Evolutionary conservation across 2,329 filamentous ascomycete species (phyloP), one percentile per base, ranked within the genome.

Genomic region (Neonectria magnoliae): DNA sequence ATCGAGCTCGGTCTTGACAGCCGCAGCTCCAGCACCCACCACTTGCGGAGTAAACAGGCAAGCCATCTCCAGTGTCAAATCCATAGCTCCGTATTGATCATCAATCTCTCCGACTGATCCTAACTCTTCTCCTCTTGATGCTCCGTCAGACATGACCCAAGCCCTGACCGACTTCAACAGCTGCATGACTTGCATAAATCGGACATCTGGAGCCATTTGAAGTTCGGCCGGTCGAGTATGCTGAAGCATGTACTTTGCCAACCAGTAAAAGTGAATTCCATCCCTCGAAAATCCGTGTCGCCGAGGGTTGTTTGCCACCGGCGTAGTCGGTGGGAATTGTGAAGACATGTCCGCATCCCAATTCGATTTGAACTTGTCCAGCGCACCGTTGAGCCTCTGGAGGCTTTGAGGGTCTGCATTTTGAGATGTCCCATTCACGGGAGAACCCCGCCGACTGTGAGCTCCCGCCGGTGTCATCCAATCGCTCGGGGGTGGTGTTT

Each of bases 191-290:
- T 88, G 86, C 57, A 81, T 80, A 66, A 91, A 88, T 7, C 89
- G 84, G 61, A 83, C 77, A 69, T 92, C 88, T n/a, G 88, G 80
- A 14, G 84, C 78, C 71, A 86, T 79, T 47, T 85, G 81, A 73
- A 88, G 82, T 68, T 90, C 86, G 31, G 82, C 78, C 13, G 81
- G 75, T 27, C 83, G 80, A 18, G 85, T 86, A 65, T 87, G 86
- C 74, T 88, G 87, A 58, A 93, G 79, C 72, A 92, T 83, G 71
- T 88, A 85, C 65, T 86, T 90, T 16, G 89, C 90, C 45, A 93
- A 82, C 84, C 88, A 93, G 79, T 90, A 93, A 76, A 90, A 93
- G 71, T 92, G 90, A 14, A 92, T 86, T 2, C 86, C 90, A 71
- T 93, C 91, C 54, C 90, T 82, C 58, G 88, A 92, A 76, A 93